These are phyloP conservation scores for Rhizopogon sp. DNA, from an alignment of 768 basidiomycete species.

Conservation along the genomic window DNA sequence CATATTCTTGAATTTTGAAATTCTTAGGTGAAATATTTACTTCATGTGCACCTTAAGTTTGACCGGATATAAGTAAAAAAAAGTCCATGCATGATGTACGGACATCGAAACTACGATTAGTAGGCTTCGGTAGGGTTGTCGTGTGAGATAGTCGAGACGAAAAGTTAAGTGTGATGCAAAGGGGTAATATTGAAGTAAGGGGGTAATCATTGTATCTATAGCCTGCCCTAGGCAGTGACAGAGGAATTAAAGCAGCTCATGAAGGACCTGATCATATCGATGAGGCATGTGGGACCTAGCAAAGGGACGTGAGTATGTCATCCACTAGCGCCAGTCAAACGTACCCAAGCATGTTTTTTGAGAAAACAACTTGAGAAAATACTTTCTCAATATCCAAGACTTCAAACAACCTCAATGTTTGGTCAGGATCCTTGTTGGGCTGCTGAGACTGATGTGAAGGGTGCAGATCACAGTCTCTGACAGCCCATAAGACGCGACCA, in stretches of 20 bases:
- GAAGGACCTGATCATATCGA: slow-evolving; percentile 71
- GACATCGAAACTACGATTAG: background rate
- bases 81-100: too few relatives aligned
- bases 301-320: background rate
- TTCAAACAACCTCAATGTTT: slow-evolving; percentile 57
- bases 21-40: too few relatives aligned
- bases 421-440: slow-evolving; percentile 6
- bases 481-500: slow-evolving; percentile 74
- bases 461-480: slow-evolving; percentile 68
- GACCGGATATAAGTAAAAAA: too few relatives aligned
- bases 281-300: slow-evolving; percentile 72
- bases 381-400: slow-evolving; percentile 73
- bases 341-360: slow-evolving; percentile 77
- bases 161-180: background rate
- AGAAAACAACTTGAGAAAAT: slow-evolving; percentile 78
- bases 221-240: background rate
- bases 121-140: background rate
- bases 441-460: slow-evolving; percentile 40
- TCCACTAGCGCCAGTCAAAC: slow-evolving; percentile 15
- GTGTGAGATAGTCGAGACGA: background rate
- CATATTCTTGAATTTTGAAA: too few relatives aligned
- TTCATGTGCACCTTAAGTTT: too few relatives aligned
- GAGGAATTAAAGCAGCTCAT: slow-evolving; percentile 51
- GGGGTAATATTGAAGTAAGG: background rate
- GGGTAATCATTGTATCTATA: too few relatives aligned